Percentiles rank a stretch among this genome's conserved stretches.
phyloP scores from a whole-genome alignment of 73 alveolate genomes.

The Urostyla sp. region DNA sequence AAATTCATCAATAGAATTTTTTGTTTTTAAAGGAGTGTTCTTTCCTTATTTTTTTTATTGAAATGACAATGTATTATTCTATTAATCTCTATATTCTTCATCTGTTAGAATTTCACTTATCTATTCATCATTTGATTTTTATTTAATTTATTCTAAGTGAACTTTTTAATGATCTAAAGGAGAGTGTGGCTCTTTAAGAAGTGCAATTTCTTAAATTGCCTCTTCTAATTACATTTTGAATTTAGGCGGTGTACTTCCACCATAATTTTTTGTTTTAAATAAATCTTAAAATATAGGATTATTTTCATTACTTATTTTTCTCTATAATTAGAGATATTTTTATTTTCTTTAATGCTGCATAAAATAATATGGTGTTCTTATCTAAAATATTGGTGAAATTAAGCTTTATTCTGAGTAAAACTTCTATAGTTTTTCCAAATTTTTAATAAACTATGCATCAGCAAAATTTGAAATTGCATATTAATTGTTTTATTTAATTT shows the following conservation, averaged over 20 bases:
- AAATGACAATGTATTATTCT: no score
- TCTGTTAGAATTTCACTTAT: no score
- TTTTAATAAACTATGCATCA: slow-evolving; percentile 18
- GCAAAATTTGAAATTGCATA: not conserved
- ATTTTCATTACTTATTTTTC: not conserved
- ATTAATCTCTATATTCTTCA: no score
- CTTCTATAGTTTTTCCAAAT: slow-evolving; percentile 4
- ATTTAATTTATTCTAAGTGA: no score
- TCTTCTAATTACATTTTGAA: not conserved
- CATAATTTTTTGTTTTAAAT: no score
- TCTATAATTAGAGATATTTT: not conserved
- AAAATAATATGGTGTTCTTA: slow-evolving; percentile 43
- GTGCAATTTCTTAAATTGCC: slow-evolving; percentile 2
- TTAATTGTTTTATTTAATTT: slow-evolving; percentile 9
- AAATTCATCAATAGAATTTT: no score
- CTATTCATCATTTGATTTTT: no score
- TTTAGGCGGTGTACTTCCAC: slow-evolving; percentile 28
- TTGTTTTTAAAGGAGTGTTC: no score
- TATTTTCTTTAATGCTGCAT: slow-evolving; percentile 6
- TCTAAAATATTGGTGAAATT: not conserved
- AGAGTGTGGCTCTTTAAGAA: no score
- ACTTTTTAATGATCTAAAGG: no score
- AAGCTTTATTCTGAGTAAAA: slow-evolving; percentile 8
- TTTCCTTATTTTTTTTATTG: no score
- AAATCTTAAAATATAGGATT: no score